Percentiles rank a stretch among this genome's conserved stretches.
phyloP scores from a whole-genome alignment of 495 filamentous ascomycete genomes.

The Podospora australis region DNA sequence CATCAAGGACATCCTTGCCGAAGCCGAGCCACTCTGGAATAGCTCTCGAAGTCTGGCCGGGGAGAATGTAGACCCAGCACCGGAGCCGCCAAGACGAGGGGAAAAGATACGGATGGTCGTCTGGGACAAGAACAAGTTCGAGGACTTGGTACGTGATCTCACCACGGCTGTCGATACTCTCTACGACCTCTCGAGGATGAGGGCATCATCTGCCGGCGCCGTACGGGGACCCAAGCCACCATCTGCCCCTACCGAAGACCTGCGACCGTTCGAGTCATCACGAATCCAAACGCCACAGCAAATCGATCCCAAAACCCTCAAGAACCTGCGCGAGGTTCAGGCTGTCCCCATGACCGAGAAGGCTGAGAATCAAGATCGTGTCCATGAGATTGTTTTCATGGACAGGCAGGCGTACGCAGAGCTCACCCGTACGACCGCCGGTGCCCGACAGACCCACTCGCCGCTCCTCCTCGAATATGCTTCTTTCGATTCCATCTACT shows the following conservation, averaged over 20 bases:
- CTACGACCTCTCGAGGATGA: conserved; percentile 74
- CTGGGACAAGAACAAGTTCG: conserved; percentile 56
- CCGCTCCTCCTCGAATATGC: conserved; percentile 65
- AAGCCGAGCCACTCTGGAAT: conserved; percentile 73
- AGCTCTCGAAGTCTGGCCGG: conserved; percentile 38
- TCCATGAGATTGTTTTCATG: conserved; percentile 50
- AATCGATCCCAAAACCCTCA: conserved; percentile 42
- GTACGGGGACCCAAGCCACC: conserved; percentile 19
- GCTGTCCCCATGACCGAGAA: conserved; percentile 35
- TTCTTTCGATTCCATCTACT: conserved; percentile 56
- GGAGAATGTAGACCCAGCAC: conserved; percentile 34
- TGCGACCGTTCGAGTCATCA: conserved; percentile 46
- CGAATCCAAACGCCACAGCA: conserved; percentile 49
- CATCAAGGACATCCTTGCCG: conserved; percentile 79
- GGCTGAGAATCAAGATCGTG: conserved; percentile 15
- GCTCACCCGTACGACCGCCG: conserved; percentile 25
- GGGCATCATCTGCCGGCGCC: conserved; percentile 31
- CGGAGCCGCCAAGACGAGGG: conserved; percentile 27
- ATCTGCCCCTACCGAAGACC: conserved; percentile 33
- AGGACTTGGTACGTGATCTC: conserved; percentile 67
- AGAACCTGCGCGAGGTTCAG: conserved; percentile 36
- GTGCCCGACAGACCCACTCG: conserved; percentile 27
- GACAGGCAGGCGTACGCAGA: conserved; percentile 40
- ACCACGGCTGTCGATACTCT: conserved; percentile 83
- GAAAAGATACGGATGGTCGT: conserved; percentile 42